Evolutionary conservation across 1,139 yeast genomes (phyloP).

Genomic region (Candida labiduridarum): DNA sequence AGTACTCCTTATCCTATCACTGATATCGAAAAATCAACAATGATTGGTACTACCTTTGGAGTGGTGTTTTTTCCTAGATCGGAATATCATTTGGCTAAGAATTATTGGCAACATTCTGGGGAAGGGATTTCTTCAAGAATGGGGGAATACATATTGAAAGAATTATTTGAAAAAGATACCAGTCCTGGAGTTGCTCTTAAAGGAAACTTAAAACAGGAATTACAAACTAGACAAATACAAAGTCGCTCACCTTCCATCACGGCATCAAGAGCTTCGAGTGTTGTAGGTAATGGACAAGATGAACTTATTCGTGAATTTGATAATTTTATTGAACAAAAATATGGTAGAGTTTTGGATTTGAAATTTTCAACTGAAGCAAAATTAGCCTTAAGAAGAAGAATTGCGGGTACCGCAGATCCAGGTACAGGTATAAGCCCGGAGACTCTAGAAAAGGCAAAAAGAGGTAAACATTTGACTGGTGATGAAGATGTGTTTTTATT

Average conservation of each 20-base stretch:
- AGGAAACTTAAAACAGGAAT: slow-evolving; percentile 33
- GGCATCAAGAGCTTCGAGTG: slow-evolving; percentile 22
- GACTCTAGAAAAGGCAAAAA: slow-evolving; percentile 32
- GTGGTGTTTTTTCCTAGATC: slow-evolving; percentile 71
- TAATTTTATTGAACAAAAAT: slow-evolving; percentile 82
- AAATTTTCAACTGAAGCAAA: slow-evolving; percentile 78
- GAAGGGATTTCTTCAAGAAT: slow-evolving; percentile 90
- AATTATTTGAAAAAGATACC: slow-evolving; percentile 44
- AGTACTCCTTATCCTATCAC: slow-evolving; percentile 69
- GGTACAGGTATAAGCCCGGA: slow-evolving; percentile 33
- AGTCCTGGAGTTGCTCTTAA: slow-evolving; percentile 3
- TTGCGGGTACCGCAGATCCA: slow-evolving; percentile 66
- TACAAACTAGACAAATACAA: slow-evolving; percentile 43
- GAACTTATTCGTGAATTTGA: slow-evolving; percentile 56
- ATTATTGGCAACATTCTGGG: slow-evolving; percentile 96
- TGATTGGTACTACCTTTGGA: slow-evolving; percentile 69
- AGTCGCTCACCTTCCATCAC: slow-evolving; percentile 35
- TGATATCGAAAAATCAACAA: slow-evolving; percentile 58
- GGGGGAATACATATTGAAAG: slow-evolving; percentile 80
- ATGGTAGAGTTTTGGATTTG: slow-evolving; percentile 84
- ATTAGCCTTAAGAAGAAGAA: slow-evolving; percentile 69
- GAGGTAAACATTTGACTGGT: slow-evolving; percentile 42
- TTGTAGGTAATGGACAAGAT: slow-evolving; percentile 24
- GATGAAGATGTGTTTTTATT: slow-evolving; percentile 77
- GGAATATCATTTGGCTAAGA: slow-evolving; percentile 66